Evolutionary conservation across 2,329 filamentous ascomycete species (phyloP), one percentile per base, ranked within the genome.

Genomic region (Periglandula ipomoeae): DNA sequence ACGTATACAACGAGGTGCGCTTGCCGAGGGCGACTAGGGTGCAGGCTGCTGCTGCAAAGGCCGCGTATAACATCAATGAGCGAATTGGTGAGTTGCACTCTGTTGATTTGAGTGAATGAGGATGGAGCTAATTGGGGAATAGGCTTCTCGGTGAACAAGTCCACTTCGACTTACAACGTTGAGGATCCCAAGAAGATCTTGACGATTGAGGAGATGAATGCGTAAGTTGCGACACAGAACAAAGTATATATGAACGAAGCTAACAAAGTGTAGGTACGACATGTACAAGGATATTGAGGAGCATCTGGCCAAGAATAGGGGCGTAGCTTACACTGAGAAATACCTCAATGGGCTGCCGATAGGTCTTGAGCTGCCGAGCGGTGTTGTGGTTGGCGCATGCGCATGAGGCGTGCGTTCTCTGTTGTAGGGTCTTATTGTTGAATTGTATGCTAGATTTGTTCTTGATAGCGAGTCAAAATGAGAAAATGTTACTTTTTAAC

Each of bases 201-300:
- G 27, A 85, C 82, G 0, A 84, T 85, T 44, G 79, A 84, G 53
- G 81, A 85, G 61, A 84, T 85, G 80, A 85, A 85, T 51, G 69
- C 70, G 69, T 79, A 66, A 67, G 74, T 70, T 39, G 5, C 1
- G 11, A 3, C 26, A 5, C 26, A 5, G n/a, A n/a, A n/a, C n/a
- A n/a, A n/a, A n/a, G 11, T 27, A 27, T 6, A 27, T 11, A 27
- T 27, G 26, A 27, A 11, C 27, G 27, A 3, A 13, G 15, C 27
- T 32, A 13, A 32, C 15, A 13, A 5, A 4, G 22, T 3, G 23
- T 17, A 76, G 74, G 13, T 81, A 82, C 53, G 75, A 82, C 56
- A 79, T 82, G 75, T 72, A 77, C 57, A 68, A 67, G 47, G 76
- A 81, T 51, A 62, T 79, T 8, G 74, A 77, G 48, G 71, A 78